Conservation (phyloP, 139 green algal species). For the Desmodesmus armatus region DNA sequence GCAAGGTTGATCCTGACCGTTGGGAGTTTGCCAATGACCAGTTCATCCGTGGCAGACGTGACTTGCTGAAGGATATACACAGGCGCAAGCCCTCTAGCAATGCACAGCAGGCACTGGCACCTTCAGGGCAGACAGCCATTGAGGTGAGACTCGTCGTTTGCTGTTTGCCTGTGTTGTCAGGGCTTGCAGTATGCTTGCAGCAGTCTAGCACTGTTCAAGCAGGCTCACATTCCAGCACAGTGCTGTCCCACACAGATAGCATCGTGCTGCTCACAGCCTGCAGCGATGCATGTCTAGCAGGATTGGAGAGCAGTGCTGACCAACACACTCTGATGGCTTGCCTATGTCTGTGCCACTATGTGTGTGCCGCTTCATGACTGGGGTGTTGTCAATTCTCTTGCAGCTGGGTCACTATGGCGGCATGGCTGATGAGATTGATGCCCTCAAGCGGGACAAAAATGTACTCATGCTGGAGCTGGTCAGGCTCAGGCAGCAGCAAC, state of each 20-base stretch:
- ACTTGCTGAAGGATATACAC: conserved; percentile 88
- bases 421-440: conserved; percentile 83
- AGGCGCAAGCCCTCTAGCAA: conserved; percentile 73
- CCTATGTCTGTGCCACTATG: too few species aligned
- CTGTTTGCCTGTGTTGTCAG: not conserved
- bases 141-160: conserved; percentile 59
- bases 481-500: conserved; percentile 80
- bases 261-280: too few species aligned
- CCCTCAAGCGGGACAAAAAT: conserved; percentile 90
- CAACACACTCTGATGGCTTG: too few species aligned
- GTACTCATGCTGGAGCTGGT: conserved; percentile 92
- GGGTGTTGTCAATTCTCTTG: conserved; percentile 15
- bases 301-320: too few species aligned
- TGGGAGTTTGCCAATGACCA: conserved; percentile 99
- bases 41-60: conserved; percentile 81
- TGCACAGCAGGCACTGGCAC: conserved; percentile 21
- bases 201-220: too few species aligned
- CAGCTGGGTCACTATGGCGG: conserved; percentile 88
- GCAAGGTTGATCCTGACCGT: conserved; percentile 95
- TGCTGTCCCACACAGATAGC: too few species aligned
- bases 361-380: not conserved
- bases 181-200: not conserved
- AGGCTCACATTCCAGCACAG: too few species aligned
- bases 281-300: too few species aligned
- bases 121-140: conserved; percentile 45